Evolutionary conservation across 192 early-diverging fungal species (phyloP), one percentile per base, ranked within the genome.

Genomic region (Entomortierella parvispora): DNA sequence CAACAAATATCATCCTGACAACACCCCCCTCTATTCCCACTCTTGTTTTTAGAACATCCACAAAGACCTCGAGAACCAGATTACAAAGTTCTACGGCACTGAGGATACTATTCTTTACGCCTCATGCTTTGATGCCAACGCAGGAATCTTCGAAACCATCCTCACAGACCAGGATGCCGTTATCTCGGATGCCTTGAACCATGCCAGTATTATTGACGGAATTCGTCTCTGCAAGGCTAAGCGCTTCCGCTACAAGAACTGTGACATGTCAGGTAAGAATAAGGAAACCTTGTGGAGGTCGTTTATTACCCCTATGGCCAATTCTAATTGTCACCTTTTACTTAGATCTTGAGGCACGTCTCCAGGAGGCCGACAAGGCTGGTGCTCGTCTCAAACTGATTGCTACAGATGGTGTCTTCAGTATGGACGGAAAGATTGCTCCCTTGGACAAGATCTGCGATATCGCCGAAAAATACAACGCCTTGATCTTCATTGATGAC

Each of bases 181-280:
- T 76, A 94, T 97, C 75, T 96, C 94, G 44, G 95, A 97, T 78
- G 77, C 90, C 20, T 85, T 92, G 66, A 97, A 97, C 84, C 95
- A 97, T 66, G 95, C 95, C 43, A 95, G 94, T 43, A 97, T 97
- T 91, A 97, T 97, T 72, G 94, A 96, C 82, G 95, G 95, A 66
- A 95, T 97, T 72, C 90, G 92, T 67, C 86, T 96, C 84, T 96
- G 94, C 56, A 79, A 89, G 42, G 94, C 95, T 20, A 89, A 91
- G 62, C 86, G 96, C 26, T 97, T 97, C 86, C 85, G 91, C 55
- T 95, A 97, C 82, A 95, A 95, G 75, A 91, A 97, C 72, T 76
- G 72, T 44, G 83, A 85, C 14, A 71, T 87, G 51, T 81, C 86
- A 33, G 90, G 87, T 43, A 83, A 40, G 23, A 26, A 23, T 3